These are phyloP conservation scores for Hyaloscypha hepaticicola DNA, from an alignment of 495 filamentous ascomycete genomes.

Conservation along the genomic window DNA sequence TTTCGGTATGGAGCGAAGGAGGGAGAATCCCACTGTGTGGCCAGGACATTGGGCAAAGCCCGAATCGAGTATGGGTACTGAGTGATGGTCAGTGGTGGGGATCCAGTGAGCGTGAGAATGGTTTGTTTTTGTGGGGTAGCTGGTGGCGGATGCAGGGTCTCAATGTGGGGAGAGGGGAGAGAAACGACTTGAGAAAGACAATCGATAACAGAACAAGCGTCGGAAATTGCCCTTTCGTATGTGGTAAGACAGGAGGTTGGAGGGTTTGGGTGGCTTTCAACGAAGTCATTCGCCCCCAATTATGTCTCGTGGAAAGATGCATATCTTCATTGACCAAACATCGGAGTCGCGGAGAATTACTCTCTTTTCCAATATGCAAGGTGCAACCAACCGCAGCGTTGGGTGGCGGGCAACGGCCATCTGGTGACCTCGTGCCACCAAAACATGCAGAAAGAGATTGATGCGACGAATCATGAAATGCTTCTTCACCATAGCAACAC, in stretches of 20 bases:
- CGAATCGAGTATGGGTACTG: conserved; percentile 71
- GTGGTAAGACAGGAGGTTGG: not conserved
- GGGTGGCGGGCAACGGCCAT: conserved; percentile 2
- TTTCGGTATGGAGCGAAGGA: conserved; percentile 56
- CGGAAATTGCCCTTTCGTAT: conserved; percentile 4
- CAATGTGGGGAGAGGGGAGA: not conserved
- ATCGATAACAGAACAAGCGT: not conserved
- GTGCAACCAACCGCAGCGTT: conserved; percentile 12
- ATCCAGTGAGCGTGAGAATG: not conserved
- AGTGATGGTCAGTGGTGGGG: conserved; percentile 2
- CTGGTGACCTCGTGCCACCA: not conserved
- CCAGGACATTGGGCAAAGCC: conserved; percentile 55
- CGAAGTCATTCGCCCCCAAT: conserved; percentile 14
- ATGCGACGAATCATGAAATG: conserved; percentile 8
- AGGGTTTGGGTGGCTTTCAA: not conserved
- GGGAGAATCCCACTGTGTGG: conserved; percentile 57
- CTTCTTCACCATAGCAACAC: conserved; percentile 1
- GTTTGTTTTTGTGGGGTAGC: conserved; percentile 20
- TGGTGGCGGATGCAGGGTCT: conserved; percentile 1
- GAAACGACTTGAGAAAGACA: not conserved
- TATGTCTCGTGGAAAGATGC: conserved; percentile 13
- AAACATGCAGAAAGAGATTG: not conserved
- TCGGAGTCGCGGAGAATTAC: conserved; percentile 3
- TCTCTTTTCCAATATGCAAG: not conserved
- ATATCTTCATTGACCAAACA: conserved; percentile 4